phyloP scores from a whole-genome alignment of 2,329 filamentous ascomycete species.

The Calonectria ilicicola region DNA sequence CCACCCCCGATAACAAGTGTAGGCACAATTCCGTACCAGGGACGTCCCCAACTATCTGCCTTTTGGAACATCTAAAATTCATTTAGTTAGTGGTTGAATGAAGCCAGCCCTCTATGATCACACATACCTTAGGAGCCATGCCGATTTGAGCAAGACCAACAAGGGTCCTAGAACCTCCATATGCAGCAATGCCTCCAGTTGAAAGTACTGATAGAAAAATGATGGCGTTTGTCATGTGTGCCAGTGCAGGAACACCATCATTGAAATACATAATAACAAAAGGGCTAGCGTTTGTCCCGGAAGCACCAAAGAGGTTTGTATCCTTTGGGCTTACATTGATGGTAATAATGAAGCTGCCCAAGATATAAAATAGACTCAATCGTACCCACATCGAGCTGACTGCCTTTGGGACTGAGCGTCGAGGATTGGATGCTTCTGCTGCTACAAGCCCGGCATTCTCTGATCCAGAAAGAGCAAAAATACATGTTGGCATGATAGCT shows the following conservation, averaged over 20 bases:
- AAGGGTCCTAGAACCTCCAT: slow-evolving; percentile 56
- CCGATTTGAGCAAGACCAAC: slow-evolving; percentile 56
- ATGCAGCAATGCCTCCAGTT: slow-evolving; percentile 56
- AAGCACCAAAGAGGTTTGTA: slow-evolving; percentile 53
- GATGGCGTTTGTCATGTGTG: slow-evolving; percentile 62
- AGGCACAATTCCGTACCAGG: slow-evolving; percentile 52
- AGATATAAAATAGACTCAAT: slow-evolving; percentile 57
- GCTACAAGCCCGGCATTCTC: slow-evolving; percentile 58
- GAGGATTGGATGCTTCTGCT: slow-evolving; percentile 56
- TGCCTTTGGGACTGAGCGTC: slow-evolving; percentile 55
- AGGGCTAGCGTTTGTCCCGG: slow-evolving; percentile 57
- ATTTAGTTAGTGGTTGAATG: background rate
- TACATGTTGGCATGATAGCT: slow-evolving; percentile 59
- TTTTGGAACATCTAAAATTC: slow-evolving; percentile 6
- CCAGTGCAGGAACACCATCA: slow-evolving; percentile 51
- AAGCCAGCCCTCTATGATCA: too few species aligned
- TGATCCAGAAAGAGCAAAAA: slow-evolving; percentile 64
- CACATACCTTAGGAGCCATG: slow-evolving; percentile 52
- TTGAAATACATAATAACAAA: slow-evolving; percentile 59
- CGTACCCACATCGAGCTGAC: slow-evolving; percentile 59
- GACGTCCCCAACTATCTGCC: slow-evolving; percentile 23
- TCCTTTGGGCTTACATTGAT: slow-evolving; percentile 57
- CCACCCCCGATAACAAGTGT: slow-evolving; percentile 63
- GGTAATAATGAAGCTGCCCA: slow-evolving; percentile 57
- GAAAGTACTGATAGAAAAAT: slow-evolving; percentile 60